Evolutionary conservation across 169 alveolate genomes (phyloP).

Genomic region (Eimeria praecox): DNA sequence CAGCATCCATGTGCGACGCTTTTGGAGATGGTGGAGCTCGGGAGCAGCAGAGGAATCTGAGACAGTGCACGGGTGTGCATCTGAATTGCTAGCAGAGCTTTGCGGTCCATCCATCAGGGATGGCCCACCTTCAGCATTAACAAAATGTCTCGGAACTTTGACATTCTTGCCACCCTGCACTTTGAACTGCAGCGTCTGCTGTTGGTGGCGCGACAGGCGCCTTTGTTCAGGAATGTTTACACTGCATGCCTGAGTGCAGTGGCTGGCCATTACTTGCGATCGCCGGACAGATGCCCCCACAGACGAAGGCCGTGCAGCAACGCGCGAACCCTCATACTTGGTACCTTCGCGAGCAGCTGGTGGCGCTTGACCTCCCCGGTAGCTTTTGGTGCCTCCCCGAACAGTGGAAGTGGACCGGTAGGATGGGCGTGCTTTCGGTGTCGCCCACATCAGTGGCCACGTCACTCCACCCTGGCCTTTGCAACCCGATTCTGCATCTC

Average conservation of each 20-base stretch:
- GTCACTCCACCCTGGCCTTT: neutral
- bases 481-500: neutral
- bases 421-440: neutral
- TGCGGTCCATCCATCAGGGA: neutral
- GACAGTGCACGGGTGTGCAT: neutral
- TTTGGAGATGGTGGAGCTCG: conserved; percentile 44
- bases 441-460: neutral
- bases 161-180: neutral
- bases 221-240: conserved; percentile 45
- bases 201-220: conserved; percentile 29
- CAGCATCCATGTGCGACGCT: conserved; percentile 65
- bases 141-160: neutral
- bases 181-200: neutral
- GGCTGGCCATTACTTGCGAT: neutral
- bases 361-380: neutral
- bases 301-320: conserved; percentile 24
- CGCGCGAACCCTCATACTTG: neutral
- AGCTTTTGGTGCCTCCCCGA: conserved; percentile 9
- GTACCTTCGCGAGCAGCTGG: neutral
- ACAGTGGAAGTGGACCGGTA: neutral
- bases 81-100: neutral
- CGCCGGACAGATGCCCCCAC: conserved; percentile 29
- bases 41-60: neutral
- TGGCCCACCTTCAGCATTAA: neutral
- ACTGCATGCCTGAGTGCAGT: conserved; percentile 22